Percentiles rank a stretch among this genome's conserved stretches.
Evolutionary conservation across 495 filamentous ascomycete genomes (phyloP).

Genomic region (Margaritispora aquatica): DNA sequence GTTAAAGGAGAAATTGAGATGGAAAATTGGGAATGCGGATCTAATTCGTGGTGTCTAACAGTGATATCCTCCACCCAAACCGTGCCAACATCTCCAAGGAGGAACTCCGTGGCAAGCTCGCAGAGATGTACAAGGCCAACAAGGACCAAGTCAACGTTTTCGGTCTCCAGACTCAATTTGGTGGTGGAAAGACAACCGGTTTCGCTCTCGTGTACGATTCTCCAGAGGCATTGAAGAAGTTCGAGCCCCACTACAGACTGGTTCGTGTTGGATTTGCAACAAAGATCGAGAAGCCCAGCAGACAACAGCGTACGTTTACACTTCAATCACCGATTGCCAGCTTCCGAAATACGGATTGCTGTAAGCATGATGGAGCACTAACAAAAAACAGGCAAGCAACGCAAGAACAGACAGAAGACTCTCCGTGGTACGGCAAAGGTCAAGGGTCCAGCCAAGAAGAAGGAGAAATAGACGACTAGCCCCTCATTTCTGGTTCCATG

Average conservation of each 20-base stretch:
- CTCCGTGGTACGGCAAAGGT: constrained; percentile 91
- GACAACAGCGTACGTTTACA: constrained; percentile 91
- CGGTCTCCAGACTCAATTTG: constrained; percentile 96
- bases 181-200: constrained; percentile 98
- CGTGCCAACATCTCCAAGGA: constrained; percentile 98
- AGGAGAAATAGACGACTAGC: constrained; percentile 38
- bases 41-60: constrained; percentile 33
- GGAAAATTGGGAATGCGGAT: constrained; percentile 6
- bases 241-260: constrained; percentile 96
- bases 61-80: constrained; percentile 98
- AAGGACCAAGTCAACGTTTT: constrained; percentile 97
- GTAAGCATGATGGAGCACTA: constrained; percentile 3
- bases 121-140: constrained; percentile 91
- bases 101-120: constrained; percentile 91
- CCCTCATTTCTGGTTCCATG: constrained; percentile 14
- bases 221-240: constrained; percentile 96
- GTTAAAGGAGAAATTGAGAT: background rate
- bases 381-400: constrained; percentile 83
- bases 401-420: constrained; percentile 99
- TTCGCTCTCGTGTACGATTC: constrained; percentile 99
- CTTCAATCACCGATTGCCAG: background rate
- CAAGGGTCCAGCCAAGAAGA: constrained; percentile 78
- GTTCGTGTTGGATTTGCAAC: constrained; percentile 82
- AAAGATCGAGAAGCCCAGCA: constrained; percentile 93
- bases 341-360: background rate